Conservation (phyloP, 257 asterid species). For the Gentiana straminea region DNA sequence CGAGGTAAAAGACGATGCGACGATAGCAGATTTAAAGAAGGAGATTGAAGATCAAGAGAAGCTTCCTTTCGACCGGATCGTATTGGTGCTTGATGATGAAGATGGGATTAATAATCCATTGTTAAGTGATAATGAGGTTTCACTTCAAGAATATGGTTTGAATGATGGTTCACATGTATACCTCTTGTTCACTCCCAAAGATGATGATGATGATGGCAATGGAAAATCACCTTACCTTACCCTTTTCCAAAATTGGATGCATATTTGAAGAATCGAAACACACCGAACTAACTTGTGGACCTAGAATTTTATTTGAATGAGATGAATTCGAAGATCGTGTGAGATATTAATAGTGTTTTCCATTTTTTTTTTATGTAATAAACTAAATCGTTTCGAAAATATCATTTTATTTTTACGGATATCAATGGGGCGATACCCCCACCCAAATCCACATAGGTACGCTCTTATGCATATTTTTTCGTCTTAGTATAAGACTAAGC, state of each 20-base stretch:
- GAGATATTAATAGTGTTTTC: too few relatives aligned
- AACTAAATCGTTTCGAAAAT: too few relatives aligned
- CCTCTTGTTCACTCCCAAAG: constrained; percentile 25
- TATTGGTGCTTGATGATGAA: constrained; percentile 28
- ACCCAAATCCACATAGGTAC: too few relatives aligned
- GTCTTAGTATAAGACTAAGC: too few relatives aligned
- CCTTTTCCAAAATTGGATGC: constrained; percentile 10
- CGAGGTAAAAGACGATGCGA: constrained; percentile 33
- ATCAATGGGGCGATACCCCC: too few relatives aligned
- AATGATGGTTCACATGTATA: constrained; percentile 56
- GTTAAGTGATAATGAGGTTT: constrained; percentile 21
- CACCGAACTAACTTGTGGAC: too few relatives aligned
- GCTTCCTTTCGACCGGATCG: constrained; percentile 38
- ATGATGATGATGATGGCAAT: constrained; percentile 2
- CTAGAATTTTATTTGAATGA: too few relatives aligned
- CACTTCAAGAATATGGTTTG: constrained; percentile 42
- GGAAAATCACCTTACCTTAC: constrained; percentile 14
- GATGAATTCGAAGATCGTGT: too few relatives aligned
- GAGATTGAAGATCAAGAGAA: constrained; percentile 44
- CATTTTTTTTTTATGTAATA: too few relatives aligned
- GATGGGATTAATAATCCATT: constrained; percentile 9
- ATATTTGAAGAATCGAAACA: too few relatives aligned
- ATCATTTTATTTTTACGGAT: too few relatives aligned
- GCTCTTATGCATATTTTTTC: too few relatives aligned
- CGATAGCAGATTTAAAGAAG: constrained; percentile 42